A percentile compares a stretch with the other conserved stretches of the same genome.
These are phyloP conservation scores for Boletus patriciae DNA, from an alignment of 768 basidiomycete genomes.

Conservation along the genomic window DNA sequence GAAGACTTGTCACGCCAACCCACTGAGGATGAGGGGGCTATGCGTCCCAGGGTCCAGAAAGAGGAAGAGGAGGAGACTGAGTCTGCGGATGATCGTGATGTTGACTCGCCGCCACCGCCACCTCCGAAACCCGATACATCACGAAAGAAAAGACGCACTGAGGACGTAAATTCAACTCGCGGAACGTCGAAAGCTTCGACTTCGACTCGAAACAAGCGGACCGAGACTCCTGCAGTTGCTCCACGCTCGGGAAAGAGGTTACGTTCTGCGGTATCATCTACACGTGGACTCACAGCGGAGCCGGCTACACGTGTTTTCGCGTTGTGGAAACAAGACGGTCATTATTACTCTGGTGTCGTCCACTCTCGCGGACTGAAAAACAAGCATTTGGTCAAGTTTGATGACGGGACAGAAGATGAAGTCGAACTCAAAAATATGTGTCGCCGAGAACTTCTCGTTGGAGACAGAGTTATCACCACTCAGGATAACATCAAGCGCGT, in stretches of 20 bases:
- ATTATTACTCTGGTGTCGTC: slow-evolving; percentile 63
- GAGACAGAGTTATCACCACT: slow-evolving; percentile 54
- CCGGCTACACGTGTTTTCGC: slow-evolving; percentile 65
- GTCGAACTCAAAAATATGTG: slow-evolving; percentile 58
- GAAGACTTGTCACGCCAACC: slow-evolving; percentile 12
- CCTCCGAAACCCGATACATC: slow-evolving; percentile 15
- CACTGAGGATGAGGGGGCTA: slow-evolving; percentile 32
- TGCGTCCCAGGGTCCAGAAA: slow-evolving; percentile 19
- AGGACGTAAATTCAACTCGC: slow-evolving; percentile 27
- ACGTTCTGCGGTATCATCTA: slow-evolving; percentile 38
- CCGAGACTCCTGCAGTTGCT: slow-evolving; percentile 28
- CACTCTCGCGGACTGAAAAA: slow-evolving; percentile 34
- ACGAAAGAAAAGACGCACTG: slow-evolving; percentile 49
- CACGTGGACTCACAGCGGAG: slow-evolving; percentile 13
- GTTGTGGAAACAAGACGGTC: slow-evolving; percentile 58
- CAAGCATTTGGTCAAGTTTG: slow-evolving; percentile 59
- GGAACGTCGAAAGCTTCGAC: slow-evolving; percentile 25
- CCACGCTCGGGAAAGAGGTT: slow-evolving; percentile 41
- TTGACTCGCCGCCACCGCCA: slow-evolving; percentile 34
- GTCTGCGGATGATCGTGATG: slow-evolving; percentile 29
- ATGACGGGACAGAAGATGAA: slow-evolving; percentile 53
- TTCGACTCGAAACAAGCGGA: slow-evolving; percentile 29
- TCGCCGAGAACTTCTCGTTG: slow-evolving; percentile 45
- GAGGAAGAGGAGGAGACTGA: slow-evolving; percentile 45
- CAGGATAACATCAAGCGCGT: slow-evolving; percentile 31